Percentiles rank a stretch among this genome's conserved stretches.
phyloP scores from a whole-genome alignment of 306 rosid species.

The Quillaja saponaria region DNA sequence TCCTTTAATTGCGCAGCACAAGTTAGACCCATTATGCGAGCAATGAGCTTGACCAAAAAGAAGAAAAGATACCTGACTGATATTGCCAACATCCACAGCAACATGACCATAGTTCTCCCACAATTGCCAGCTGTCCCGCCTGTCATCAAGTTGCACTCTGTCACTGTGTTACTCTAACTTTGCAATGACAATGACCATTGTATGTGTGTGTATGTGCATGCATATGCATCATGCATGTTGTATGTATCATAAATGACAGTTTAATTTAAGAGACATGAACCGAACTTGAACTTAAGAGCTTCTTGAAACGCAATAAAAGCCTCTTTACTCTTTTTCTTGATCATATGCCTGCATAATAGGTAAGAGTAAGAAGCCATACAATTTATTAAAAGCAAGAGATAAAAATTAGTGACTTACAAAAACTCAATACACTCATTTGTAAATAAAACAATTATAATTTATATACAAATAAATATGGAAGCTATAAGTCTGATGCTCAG shows the following conservation, averaged over 20 bases:
- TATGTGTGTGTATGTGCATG: slow-evolving; percentile 4
- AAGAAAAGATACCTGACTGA: slow-evolving; percentile 61
- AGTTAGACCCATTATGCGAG: too few species aligned
- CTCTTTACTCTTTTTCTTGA: slow-evolving; percentile 85
- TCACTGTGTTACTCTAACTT: slow-evolving; percentile 35
- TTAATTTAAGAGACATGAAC: slow-evolving; percentile 33
- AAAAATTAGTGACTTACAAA: slow-evolving; percentile 16
- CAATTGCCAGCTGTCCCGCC: slow-evolving; percentile 89
- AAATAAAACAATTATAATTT: not conserved
- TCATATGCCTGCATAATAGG: slow-evolving; percentile 76
- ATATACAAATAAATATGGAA: not conserved
- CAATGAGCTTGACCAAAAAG: too few species aligned
- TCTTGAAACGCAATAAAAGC: slow-evolving; percentile 89
- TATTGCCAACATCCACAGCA: slow-evolving; percentile 79
- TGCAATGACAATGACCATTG: slow-evolving; percentile 15
- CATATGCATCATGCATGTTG: not conserved
- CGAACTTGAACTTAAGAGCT: slow-evolving; percentile 86
- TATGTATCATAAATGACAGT: slow-evolving; percentile 4
- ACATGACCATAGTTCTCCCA: slow-evolving; percentile 93
- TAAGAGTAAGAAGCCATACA: slow-evolving; percentile 3
- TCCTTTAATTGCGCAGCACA: too few species aligned
- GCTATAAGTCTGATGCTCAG: slow-evolving; percentile 12
- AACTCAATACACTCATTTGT: slow-evolving; percentile 7
- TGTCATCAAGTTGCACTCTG: slow-evolving; percentile 49
- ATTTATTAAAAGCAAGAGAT: slow-evolving; percentile 24